Evolutionary conservation across 169 alveolate species (phyloP).

Genomic region (Plasmodium inui): DNA sequence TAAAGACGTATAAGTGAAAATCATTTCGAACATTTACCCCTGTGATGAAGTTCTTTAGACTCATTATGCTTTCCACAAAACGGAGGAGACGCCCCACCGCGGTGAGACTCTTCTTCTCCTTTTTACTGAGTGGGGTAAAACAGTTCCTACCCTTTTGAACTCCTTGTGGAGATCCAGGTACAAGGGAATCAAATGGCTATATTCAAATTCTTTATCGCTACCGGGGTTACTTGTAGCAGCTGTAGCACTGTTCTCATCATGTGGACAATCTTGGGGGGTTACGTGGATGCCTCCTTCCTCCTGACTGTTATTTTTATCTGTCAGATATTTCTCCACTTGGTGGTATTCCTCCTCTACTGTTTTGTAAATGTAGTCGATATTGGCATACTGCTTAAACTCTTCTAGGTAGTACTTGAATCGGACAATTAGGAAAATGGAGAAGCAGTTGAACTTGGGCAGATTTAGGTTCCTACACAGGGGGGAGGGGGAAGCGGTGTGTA

Average conservation of each 20-base stretch:
- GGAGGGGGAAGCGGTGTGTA: not conserved
- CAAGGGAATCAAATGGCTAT: conserved; percentile 36
- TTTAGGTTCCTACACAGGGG: conserved; percentile 27
- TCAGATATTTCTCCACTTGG: conserved; percentile 35
- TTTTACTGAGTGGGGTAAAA: not conserved
- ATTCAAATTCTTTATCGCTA: conserved; percentile 36
- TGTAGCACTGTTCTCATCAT: not conserved
- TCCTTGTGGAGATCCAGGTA: conserved; percentile 61
- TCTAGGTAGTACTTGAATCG: conserved; percentile 70
- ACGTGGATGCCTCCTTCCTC: not conserved
- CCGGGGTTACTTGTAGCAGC: not conserved
- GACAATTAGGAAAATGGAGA: conserved; percentile 46
- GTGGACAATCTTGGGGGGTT: not conserved
- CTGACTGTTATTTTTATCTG: not conserved
- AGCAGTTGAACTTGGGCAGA: conserved; percentile 57
- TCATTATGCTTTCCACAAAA: not conserved
- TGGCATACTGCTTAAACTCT: conserved; percentile 62
- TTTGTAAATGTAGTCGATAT: conserved; percentile 62
- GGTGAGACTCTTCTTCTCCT: not conserved
- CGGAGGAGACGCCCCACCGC: not conserved
- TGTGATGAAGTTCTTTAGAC: not conserved
- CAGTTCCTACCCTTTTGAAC: conserved; percentile 43
- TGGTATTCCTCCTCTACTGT: conserved; percentile 53
- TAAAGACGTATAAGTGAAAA: not conserved
- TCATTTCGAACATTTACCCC: not conserved